Evolutionary conservation across 75 land plant genomes (phyloP).

Genomic region (Azolla pinnata): DNA sequence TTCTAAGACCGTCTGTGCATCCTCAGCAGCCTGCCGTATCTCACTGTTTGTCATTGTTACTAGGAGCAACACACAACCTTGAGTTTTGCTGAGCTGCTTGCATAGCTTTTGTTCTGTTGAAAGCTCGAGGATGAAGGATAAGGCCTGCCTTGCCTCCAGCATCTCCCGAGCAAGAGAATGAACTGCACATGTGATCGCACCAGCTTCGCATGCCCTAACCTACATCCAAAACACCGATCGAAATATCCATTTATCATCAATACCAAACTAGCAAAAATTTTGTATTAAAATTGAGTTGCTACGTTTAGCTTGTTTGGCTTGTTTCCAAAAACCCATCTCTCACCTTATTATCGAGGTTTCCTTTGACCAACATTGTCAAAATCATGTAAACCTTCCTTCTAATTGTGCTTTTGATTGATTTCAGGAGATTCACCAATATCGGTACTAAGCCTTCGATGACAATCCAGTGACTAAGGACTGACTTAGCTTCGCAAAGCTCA

Average conservation of each 20-base stretch:
- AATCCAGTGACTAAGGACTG: constrained; percentile 45
- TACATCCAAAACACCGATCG: constrained; percentile 4
- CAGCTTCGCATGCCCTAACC: constrained; percentile 22
- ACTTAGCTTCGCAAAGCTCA: constrained; percentile 39
- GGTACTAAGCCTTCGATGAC: constrained; percentile 46
- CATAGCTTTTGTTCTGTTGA: constrained; percentile 26
- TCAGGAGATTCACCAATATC: constrained; percentile 32
- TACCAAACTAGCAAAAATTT: no score
- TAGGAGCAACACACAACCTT: constrained; percentile 57
- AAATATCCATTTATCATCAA: no score
- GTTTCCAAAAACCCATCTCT: background rate
- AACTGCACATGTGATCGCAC: constrained; percentile 37
- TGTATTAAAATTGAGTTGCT: no score
- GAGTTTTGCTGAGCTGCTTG: constrained; percentile 39
- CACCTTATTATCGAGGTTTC: constrained; percentile 51
- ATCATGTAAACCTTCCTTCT: constrained; percentile 34
- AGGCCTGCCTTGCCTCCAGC: constrained; percentile 46
- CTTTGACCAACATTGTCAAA: constrained; percentile 34
- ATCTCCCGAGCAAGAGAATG: constrained; percentile 43
- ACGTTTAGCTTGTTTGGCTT: no score
- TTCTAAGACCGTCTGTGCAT: constrained; percentile 39
- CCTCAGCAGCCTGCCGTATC: constrained; percentile 38
- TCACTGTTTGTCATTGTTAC: constrained; percentile 50
- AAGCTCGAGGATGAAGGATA: constrained; percentile 47
- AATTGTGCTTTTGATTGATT: constrained; percentile 17